A percentile compares a stretch with the other conserved stretches of the same genome.
Evolutionary conservation across 2,329 filamentous ascomycete species (phyloP).

Genomic region (Ciborinia camelliae): DNA sequence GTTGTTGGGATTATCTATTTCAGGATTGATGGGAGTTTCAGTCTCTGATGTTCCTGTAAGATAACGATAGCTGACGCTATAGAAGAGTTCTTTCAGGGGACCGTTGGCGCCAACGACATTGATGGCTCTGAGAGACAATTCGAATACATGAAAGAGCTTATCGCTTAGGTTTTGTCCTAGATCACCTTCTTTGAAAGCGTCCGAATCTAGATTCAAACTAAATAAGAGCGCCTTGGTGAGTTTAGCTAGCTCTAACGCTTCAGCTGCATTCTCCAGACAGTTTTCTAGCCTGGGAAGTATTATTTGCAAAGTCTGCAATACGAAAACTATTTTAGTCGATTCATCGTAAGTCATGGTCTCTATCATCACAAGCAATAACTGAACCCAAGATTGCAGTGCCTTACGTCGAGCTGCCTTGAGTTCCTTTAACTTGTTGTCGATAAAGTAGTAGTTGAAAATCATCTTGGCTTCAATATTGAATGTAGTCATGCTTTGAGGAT

Average conservation of each 20-base stretch:
- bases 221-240: slow-evolving; percentile 71
- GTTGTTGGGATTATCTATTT: not conserved
- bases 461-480: slow-evolving; percentile 57
- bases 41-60: slow-evolving; percentile 62
- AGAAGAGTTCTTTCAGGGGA: slow-evolving; percentile 77
- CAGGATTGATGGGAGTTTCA: slow-evolving; percentile 44
- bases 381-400: slow-evolving; percentile 79
- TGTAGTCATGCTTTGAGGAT: slow-evolving; percentile 47
- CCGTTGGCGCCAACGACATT: slow-evolving; percentile 68
- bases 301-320: slow-evolving; percentile 81
- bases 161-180: slow-evolving; percentile 77
- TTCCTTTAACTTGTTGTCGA: slow-evolving; percentile 60
- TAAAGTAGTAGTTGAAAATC: slow-evolving; percentile 60
- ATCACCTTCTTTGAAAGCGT: slow-evolving; percentile 43
- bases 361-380: slow-evolving; percentile 78
- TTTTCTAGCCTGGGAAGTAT: slow-evolving; percentile 84
- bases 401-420: slow-evolving; percentile 53
- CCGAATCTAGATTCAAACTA: slow-evolving; percentile 59
- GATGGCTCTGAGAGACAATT: slow-evolving; percentile 77
- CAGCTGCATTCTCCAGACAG: slow-evolving; percentile 62
- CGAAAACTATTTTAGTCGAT: slow-evolving; percentile 68
- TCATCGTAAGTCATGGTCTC: slow-evolving; percentile 77
- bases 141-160: slow-evolving; percentile 87
- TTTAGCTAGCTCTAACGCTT: slow-evolving; percentile 72
- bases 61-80: slow-evolving; percentile 87